Evolutionary conservation across 2,329 filamentous ascomycete species (phyloP), one percentile per base, ranked within the genome.

Genomic region (Fusarium buxicola): DNA sequence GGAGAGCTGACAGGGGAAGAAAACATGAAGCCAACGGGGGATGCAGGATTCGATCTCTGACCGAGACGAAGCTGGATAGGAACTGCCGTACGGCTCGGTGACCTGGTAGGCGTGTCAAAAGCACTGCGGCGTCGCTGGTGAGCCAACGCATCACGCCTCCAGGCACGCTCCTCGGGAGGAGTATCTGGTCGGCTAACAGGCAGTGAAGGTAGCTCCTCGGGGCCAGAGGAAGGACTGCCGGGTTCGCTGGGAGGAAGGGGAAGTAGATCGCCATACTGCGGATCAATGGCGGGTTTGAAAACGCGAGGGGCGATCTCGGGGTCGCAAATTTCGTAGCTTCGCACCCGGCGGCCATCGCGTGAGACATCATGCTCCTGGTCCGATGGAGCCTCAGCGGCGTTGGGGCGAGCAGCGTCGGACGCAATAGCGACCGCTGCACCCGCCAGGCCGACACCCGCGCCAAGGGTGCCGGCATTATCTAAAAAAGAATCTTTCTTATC

Each of bases 401-500:
- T 78, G 54, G 77, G 74, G 69, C 75, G 77, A 74, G 75, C 72
- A 68, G 73, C 71, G 69, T 76, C 72, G 69, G 76, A 74, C 70
- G 75, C 72, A 65, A 77, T 65, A 57, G 75, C 77, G 71, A 76
- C 76, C 63, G 76, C 81, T 73, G 78, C 80, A 76, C 81, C 81
- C 79, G 80, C 81, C 76, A 84, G 74, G 84, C 87, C 86, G 86
- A 80, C 86, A 89, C 86, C 86, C 81, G 83, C 84, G 86, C 86
- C 86, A 86, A 84, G 81, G 83, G 82, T 89, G 83, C 80, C 86
- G 86, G 87, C 84, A 82, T 84, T 86, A 89, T 77, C 87, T 89
- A 89, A 88, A 88, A 89, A 89, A 89, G 86, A 86, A 78, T 82
- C 76, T 75, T 79, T 77, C 61, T 73, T 73, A 54, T 78, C 76